Evolutionary conservation across 306 rosid species (phyloP), one percentile per base, ranked within the genome.

Genomic region (cucumber (Cucumis sativus)): DNA sequence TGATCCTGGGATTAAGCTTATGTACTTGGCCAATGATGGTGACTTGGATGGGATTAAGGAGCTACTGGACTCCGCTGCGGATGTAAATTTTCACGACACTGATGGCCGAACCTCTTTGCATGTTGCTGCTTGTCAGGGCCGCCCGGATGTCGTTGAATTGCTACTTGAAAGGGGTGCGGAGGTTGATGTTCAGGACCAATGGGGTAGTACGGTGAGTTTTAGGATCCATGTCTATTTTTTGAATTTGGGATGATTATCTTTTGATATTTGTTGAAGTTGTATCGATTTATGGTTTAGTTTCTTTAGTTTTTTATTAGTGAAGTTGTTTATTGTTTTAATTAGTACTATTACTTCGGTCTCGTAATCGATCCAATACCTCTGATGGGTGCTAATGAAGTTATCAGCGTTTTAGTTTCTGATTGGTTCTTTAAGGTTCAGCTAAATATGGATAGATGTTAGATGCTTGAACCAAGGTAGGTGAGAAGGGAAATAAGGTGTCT

Each of bases 21-120:
- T 92, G 97, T 95, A 91, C 80, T 63, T 88, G 83, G 92, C 96
- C 8, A 87, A 86, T 66, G 97, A 88, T 79, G 93, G 96, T 0
- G 98, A 95, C n/a, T 35, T 83, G 67, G 96, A 89, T 18, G 98
- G 98, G 11, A 88, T 95, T 37, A 82, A 80, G 3, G 96, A 92
- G 90, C 84, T 83, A 37, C 62, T 89, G 77, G 95, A 88, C 21
- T 80, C 92, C 1, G 96, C 90, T 41, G 68, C 87, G 25, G 88
- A 87, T 78, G 96, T 86, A 12, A 92, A 92, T 79, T 95, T 88
- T 90, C 83, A 80, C 5, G 99, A 95, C 83, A 88, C 79, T 69
- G 99, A 95, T 49, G 87, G 79, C 47, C 96, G 99, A 82, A 90
- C 99, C 66, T 90, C 96, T 40, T 89, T 95, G 55, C 99, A 95